phyloP scores from a whole-genome alignment of 2,329 filamentous ascomycete genomes.

The Biscogniauxia sp. region DNA sequence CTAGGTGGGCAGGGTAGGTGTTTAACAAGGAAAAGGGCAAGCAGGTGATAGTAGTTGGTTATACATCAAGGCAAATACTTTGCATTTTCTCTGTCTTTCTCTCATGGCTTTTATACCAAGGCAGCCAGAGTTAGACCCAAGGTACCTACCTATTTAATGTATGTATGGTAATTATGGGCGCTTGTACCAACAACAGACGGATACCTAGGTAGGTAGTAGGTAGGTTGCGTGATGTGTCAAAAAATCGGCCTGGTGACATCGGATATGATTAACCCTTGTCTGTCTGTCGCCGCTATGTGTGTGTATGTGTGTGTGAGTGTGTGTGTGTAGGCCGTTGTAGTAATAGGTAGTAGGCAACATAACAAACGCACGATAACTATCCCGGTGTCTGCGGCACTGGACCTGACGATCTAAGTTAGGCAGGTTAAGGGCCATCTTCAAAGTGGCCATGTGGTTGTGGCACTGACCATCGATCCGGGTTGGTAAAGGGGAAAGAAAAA shows the following conservation, averaged over 20 bases:
- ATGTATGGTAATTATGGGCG: neutral
- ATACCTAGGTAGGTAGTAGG: too few species aligned
- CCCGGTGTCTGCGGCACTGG: neutral
- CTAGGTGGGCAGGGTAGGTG: neutral
- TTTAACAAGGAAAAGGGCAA: neutral
- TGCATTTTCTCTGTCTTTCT: neutral
- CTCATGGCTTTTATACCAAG: neutral
- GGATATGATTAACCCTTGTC: neutral
- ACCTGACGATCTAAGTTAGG: neutral
- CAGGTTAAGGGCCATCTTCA: neutral
- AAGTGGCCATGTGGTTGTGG: too few species aligned
- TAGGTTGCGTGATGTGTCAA: neutral
- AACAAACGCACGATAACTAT: constrained; percentile 1
- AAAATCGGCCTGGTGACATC: neutral
- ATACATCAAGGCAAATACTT: neutral
- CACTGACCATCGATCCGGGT: too few species aligned
- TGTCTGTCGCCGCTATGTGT: neutral
- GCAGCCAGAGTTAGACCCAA: neutral
- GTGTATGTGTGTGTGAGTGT: too few species aligned
- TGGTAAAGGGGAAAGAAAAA: too few species aligned
- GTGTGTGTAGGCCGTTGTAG: too few species aligned
- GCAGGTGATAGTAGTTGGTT: too few species aligned
- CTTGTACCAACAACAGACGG: neutral
- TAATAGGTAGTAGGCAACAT: constrained; percentile 3
- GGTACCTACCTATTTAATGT: neutral